These are phyloP conservation scores for Przewalskia tangutica DNA, from an alignment of 257 asterid species.

Conservation along the genomic window DNA sequence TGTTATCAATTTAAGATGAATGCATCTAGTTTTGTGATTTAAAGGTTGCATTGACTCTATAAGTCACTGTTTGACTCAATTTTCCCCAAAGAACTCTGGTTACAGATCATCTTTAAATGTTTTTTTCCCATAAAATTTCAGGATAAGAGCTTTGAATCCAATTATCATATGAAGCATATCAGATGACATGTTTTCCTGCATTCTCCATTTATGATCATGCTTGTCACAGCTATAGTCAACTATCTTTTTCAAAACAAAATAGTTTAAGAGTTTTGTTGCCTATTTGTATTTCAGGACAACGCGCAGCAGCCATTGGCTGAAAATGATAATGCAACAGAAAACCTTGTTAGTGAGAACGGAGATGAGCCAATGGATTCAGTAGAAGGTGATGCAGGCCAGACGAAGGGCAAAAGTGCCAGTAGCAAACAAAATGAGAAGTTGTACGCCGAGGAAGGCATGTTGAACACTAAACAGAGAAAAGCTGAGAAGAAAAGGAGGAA, in stretches of 20 bases:
- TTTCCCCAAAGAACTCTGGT: neutral
- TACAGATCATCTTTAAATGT: neutral
- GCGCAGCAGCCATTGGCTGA: constrained; percentile 14
- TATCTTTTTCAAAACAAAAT: neutral
- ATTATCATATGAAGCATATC: neutral
- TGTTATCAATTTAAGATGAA: neutral
- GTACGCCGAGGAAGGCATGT: constrained; percentile 70
- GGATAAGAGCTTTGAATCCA: neutral
- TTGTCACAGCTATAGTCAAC: neutral
- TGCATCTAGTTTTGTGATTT: neutral
- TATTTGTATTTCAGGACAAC: constrained; percentile 30
- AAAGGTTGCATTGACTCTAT: neutral
- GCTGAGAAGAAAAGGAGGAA: constrained; percentile 62
- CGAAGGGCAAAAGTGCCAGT: constrained; percentile 33
- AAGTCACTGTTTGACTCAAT: neutral
- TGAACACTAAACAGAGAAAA: constrained; percentile 58
- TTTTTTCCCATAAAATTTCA: neutral
- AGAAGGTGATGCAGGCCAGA: constrained; percentile 29
- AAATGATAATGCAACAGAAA: constrained; percentile 3
- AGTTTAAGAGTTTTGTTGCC: neutral
- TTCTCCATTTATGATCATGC: neutral
- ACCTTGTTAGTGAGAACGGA: constrained; percentile 19
- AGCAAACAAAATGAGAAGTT: constrained; percentile 69
- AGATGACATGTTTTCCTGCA: neutral
- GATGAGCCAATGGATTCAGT: constrained; percentile 49